Evolutionary conservation across 306 rosid species (phyloP).

Genomic region (Ormosia semicastrata): DNA sequence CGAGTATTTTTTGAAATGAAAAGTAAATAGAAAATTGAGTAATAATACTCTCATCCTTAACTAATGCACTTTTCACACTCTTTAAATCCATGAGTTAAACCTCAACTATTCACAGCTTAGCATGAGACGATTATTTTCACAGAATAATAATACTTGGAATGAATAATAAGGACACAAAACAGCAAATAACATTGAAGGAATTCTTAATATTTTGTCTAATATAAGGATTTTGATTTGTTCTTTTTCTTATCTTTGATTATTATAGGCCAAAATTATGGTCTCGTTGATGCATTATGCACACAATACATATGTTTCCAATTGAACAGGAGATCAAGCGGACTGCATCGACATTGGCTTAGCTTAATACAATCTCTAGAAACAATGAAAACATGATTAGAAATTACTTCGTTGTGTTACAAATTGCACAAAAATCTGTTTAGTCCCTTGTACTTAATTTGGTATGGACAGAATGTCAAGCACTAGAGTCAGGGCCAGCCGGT

Average conservation of each 20-base stretch:
- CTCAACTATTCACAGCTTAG: no score
- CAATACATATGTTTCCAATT: constrained; percentile 8
- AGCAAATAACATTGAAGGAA: neutral
- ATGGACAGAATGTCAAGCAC: constrained; percentile 35
- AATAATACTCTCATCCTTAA: no score
- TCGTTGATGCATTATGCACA: neutral
- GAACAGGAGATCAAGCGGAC: constrained; percentile 8
- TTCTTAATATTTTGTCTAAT: neutral
- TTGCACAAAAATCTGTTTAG: constrained; percentile 23
- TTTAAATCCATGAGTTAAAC: no score
- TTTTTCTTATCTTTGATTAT: neutral
- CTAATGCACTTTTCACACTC: no score
- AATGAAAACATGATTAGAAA: neutral
- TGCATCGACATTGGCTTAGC: constrained; percentile 20
- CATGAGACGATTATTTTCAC: no score
- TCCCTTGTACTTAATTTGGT: neutral
- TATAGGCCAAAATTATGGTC: neutral
- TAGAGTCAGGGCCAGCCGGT: constrained; percentile 71
- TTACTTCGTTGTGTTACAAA: no score
- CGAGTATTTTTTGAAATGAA: no score
- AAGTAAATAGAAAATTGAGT: no score
- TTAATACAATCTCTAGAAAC: constrained; percentile 17
- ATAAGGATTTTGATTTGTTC: neutral
- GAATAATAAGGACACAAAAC: neutral
- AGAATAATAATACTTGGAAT: no score